Evolutionary conservation across 257 asterid genomes (phyloP).

Genomic region (Ophiorrhiza pumila): DNA sequence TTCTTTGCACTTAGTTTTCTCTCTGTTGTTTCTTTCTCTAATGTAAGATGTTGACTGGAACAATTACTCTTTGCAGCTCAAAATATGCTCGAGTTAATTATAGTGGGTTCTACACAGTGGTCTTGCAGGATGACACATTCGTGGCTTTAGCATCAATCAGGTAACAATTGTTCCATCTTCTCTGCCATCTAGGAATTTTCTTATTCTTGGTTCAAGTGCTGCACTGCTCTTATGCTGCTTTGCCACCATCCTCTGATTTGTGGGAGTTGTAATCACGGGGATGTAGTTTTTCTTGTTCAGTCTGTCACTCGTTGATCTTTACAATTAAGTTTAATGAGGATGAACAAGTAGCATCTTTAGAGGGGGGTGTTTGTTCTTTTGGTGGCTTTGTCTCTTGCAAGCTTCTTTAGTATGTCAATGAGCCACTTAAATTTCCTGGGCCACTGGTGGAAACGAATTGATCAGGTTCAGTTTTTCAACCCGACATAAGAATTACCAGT

Average conservation of each 20-base stretch:
- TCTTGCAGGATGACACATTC: conserved; percentile 73
- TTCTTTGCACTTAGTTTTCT: too few relatives aligned
- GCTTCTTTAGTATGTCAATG: not conserved
- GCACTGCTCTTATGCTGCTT: not conserved
- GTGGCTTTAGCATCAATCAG: conserved; percentile 83
- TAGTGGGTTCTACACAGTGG: conserved; percentile 63
- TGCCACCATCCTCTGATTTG: not conserved
- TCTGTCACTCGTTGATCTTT: not conserved
- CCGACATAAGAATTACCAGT: not conserved
- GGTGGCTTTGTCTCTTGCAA: not conserved
- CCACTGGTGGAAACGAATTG: not conserved
- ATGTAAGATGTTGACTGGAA: too few relatives aligned
- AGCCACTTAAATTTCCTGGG: not conserved
- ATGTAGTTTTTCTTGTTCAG: not conserved
- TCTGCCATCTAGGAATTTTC: not conserved
- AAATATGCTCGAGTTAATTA: conserved; percentile 75
- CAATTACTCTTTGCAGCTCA: conserved; percentile 48
- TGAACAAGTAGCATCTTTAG: not conserved
- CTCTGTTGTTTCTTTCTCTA: too few relatives aligned
- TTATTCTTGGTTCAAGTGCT: not conserved
- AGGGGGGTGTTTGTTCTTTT: too few relatives aligned
- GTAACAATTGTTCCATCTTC: conserved; percentile 25
- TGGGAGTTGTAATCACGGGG: not conserved
- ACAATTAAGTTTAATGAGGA: not conserved
- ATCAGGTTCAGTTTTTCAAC: not conserved